phyloP scores from a whole-genome alignment of 192 early-diverging fungal species.

The Backusella parvicylindrica region DNA sequence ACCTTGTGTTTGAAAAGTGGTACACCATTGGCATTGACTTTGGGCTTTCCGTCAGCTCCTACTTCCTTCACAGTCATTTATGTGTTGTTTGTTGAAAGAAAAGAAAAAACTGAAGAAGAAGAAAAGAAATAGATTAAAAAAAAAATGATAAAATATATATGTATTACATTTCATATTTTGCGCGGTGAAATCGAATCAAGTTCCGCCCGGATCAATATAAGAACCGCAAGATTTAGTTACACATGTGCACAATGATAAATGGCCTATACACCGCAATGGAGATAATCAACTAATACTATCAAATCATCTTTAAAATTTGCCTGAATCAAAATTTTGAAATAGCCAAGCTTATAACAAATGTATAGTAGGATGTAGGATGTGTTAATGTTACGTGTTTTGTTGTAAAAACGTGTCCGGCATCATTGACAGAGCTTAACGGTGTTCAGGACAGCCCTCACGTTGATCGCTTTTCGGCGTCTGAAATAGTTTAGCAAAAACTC shows the following conservation, averaged over 20 bases:
- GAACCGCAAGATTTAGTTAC: not conserved
- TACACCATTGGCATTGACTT: constrained; percentile 18
- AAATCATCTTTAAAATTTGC: not conserved
- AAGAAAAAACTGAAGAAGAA: not conserved
- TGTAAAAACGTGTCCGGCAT: not conserved
- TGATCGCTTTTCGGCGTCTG: not conserved
- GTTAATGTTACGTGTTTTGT: not conserved
- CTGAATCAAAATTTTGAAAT: not conserved
- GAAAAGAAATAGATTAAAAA: not conserved
- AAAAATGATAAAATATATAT: not conserved
- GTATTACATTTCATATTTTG: not conserved
- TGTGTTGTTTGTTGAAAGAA: not conserved
- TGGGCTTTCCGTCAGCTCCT: not conserved
- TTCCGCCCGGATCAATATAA: not conserved
- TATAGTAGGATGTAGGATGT: not conserved
- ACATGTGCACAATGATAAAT: not conserved
- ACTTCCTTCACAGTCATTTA: constrained; percentile 10
- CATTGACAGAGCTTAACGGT: not conserved
- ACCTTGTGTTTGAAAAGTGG: constrained; percentile 25
- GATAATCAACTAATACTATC: not conserved
- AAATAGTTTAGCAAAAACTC: not conserved
- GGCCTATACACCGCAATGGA: not conserved
- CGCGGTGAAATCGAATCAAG: not conserved
- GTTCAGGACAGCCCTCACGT: not conserved
- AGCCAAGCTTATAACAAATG: not conserved